phyloP scores from a whole-genome alignment of 2,329 filamentous ascomycete species.

The Stromatinia cepivora region DNA sequence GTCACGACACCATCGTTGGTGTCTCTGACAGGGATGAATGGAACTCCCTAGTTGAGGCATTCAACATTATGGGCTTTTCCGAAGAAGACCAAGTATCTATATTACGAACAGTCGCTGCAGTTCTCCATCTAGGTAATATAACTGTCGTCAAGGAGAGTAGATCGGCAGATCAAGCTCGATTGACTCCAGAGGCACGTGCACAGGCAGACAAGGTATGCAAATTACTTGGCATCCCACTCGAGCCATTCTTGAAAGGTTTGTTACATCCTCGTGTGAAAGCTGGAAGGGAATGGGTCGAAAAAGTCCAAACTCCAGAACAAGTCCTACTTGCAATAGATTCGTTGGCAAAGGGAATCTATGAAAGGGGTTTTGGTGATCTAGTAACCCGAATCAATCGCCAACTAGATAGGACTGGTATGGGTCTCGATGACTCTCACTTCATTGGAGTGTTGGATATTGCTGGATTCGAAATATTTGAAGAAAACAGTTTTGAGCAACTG shows the following conservation, averaged over 20 bases:
- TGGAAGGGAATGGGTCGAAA: conserved; percentile 96
- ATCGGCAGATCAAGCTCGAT: conserved; percentile 83
- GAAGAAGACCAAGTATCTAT: conserved; percentile 81
- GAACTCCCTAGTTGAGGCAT: conserved; percentile 86
- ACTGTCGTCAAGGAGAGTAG: conserved; percentile 87
- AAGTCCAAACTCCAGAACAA: conserved; percentile 95
- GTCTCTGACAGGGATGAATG: conserved; percentile 91
- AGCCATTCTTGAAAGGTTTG: conserved; percentile 83
- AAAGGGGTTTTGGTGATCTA: conserved; percentile 90
- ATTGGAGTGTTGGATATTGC: conserved; percentile 99
- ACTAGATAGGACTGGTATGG: conserved; percentile 80
- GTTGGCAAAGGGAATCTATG: conserved; percentile 94
- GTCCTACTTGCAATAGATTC: conserved; percentile 88
- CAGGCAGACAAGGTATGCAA: conserved; percentile 78
- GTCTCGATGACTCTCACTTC: conserved; percentile 86
- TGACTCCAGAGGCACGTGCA: conserved; percentile 72
- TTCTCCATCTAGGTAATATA: conserved; percentile 92
- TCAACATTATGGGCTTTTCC: conserved; percentile 89
- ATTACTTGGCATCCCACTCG: conserved; percentile 79
- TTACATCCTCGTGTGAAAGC: conserved; percentile 94
- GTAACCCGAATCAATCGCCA: conserved; percentile 90
- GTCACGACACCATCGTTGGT: conserved; percentile 87
- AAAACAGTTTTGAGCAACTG: conserved; percentile 97
- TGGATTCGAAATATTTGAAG: conserved; percentile 97
- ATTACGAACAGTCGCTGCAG: conserved; percentile 82